A percentile compares a stretch with the other conserved stretches of the same genome.
phyloP scores from a whole-genome alignment of 768 basidiomycete genomes.

The Leccinum ochraceum region DNA sequence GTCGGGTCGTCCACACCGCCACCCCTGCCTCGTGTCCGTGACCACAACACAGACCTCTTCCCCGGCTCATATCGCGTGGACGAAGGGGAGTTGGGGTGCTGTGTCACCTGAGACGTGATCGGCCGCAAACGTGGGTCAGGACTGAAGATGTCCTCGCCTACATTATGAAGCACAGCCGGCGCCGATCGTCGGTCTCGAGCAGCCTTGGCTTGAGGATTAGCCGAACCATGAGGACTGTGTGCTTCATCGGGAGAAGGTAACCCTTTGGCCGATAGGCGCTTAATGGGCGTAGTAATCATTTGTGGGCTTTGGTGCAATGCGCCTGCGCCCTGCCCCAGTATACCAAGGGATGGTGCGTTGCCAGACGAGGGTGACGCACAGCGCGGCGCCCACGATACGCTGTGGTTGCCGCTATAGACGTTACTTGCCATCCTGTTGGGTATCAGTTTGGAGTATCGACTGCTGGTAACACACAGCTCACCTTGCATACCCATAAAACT shows the following conservation, averaged over 20 bases:
- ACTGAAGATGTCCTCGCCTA: conserved; percentile 34
- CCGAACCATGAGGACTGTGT: background rate
- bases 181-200: conserved; percentile 41
- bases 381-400: conserved; percentile 59
- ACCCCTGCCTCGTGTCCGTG: conserved; percentile 18
- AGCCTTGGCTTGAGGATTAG: background rate
- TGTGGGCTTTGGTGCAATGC: conserved; percentile 8
- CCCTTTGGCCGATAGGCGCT: conserved; percentile 40
- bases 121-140: conserved; percentile 25
- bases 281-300: conserved; percentile 39
- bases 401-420: conserved; percentile 50
- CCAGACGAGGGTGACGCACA: conserved; percentile 33
- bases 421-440: conserved; percentile 62
- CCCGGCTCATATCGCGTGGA: conserved; percentile 42
- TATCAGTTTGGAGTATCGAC: conserved; percentile 4
- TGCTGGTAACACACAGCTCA: conserved; percentile 35
- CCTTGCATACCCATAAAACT: conserved; percentile 93
- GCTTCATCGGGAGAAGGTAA: conserved; percentile 10
- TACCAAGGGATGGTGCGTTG: conserved; percentile 5
- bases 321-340: conserved; percentile 16
- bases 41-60: conserved; percentile 40
- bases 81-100: background rate
- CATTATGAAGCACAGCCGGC: conserved; percentile 51
- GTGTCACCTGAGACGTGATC: background rate
- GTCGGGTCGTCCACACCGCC: conserved; percentile 18